Evolutionary conservation across 495 filamentous ascomycete species (phyloP).

Genomic region (Entonaema liquescens): DNA sequence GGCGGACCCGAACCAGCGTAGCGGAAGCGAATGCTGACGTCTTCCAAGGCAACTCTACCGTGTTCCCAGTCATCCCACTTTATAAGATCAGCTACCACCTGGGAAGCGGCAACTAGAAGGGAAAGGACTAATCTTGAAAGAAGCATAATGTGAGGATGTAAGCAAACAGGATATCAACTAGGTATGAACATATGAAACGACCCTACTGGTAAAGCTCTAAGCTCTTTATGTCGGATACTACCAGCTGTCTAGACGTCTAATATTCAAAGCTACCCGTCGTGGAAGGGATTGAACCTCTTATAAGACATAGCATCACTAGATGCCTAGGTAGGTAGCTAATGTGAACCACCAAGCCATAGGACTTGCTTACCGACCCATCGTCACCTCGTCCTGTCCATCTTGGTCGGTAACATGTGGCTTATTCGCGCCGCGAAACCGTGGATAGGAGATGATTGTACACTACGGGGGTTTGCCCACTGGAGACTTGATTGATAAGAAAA

Average conservation of each 20-base stretch:
- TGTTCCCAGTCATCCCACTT: conserved; percentile 48
- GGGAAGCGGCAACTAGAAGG: neutral
- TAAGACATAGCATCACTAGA: neutral
- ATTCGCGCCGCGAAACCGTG: no score
- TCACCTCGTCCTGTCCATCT: neutral
- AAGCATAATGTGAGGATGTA: neutral
- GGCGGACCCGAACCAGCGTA: conserved; percentile 53
- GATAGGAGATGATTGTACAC: no score
- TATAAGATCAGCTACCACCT: conserved; percentile 8
- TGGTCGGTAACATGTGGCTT: neutral
- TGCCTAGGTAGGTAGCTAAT: no score
- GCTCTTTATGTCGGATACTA: no score
- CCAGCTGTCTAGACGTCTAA: neutral
- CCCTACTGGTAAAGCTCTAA: neutral
- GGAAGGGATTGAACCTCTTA: neutral
- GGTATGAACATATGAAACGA: neutral
- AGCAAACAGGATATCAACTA: no score
- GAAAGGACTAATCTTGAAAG: neutral
- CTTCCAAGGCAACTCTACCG: conserved; percentile 47
- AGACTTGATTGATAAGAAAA: neutral
- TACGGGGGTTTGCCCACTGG: neutral
- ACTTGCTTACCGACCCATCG: neutral
- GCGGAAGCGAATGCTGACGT: conserved; percentile 53
- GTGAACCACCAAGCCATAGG: neutral
- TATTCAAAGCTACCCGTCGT: neutral